Conservation (phyloP, 106 monocot genomes). For the Alisma plantagoaquatica region DNA sequence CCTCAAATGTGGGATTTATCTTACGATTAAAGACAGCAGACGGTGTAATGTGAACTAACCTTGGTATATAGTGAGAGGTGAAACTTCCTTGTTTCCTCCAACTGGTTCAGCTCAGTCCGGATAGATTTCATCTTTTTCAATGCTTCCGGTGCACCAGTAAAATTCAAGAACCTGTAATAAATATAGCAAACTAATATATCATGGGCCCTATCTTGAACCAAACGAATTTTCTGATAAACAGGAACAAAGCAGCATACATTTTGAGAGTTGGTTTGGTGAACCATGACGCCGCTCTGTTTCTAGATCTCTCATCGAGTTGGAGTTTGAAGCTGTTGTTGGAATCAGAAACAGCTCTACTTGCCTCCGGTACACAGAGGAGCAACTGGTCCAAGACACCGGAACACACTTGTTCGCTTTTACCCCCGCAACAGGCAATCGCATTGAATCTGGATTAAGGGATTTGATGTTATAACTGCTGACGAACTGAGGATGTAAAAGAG, state of each 20-base stretch:
- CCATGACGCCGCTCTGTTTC: conserved; percentile 50
- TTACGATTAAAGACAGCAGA: too few relatives aligned
- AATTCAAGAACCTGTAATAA: conserved; percentile 13
- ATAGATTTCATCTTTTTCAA: conserved; percentile 9
- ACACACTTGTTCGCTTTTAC: conserved; percentile 27
- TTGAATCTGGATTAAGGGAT: conserved; percentile 22
- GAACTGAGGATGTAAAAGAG: background rate
- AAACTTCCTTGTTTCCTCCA: conserved; percentile 22
- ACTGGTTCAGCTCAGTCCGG: conserved; percentile 16
- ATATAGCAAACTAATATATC: too few relatives aligned
- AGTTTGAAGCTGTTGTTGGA: conserved; percentile 49
- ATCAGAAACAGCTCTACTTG: conserved; percentile 18
- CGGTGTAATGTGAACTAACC: conserved; percentile 5
- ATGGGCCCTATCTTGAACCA: background rate
- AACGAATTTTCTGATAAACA: background rate
- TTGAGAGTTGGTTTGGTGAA: conserved; percentile 70
- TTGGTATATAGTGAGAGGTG: conserved; percentile 17
- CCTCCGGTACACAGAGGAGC: conserved; percentile 35
- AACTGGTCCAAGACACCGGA: conserved; percentile 35
- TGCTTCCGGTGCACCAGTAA: conserved; percentile 12
- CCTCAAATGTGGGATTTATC: too few relatives aligned
- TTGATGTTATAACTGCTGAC: background rate
- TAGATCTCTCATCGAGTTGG: conserved; percentile 16
- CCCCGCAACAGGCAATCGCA: conserved; percentile 24
- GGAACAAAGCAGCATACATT: conserved; percentile 24